These are phyloP conservation scores for Gliomastix tumulicola DNA, from an alignment of 2,329 filamentous ascomycete genomes.

Conservation along the genomic window DNA sequence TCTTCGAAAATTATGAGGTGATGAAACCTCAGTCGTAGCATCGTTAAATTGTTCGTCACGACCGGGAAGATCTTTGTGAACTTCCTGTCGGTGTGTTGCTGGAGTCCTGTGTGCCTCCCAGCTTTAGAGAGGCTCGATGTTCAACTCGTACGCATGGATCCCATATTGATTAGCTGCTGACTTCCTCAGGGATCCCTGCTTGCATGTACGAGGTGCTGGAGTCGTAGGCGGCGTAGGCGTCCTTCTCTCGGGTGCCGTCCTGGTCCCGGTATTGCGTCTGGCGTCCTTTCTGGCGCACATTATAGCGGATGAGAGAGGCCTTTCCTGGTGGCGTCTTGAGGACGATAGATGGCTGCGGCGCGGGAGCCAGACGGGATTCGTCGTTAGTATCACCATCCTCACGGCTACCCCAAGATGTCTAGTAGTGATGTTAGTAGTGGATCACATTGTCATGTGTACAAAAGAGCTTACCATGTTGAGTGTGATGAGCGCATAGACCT, in stretches of 20 bases:
- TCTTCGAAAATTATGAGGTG: too few species aligned
- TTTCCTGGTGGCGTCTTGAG: constrained; percentile 36
- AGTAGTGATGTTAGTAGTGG: too few species aligned
- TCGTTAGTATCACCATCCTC: constrained; percentile 86
- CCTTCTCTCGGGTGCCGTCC: constrained; percentile 20
- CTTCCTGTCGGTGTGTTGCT: too few species aligned
- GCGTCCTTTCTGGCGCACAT: constrained; percentile 32
- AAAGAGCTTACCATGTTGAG: constrained; percentile 66
- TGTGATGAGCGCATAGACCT: constrained; percentile 79
- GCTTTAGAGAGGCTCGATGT: too few species aligned
- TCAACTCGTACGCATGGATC: too few species aligned
- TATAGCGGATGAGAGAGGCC: constrained; percentile 36
- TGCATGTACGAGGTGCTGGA: constrained; percentile 23
- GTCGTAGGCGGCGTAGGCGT: constrained; percentile 23
- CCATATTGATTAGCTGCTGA: too few species aligned
- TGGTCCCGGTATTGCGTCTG: constrained; percentile 13
- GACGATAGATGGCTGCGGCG: constrained; percentile 30
- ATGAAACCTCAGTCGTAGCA: too few species aligned
- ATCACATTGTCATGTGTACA: too few species aligned
- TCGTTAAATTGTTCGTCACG: too few species aligned
- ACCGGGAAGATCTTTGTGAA: too few species aligned
- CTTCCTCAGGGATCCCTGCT: too few species aligned
- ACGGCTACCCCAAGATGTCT: constrained; percentile 96
- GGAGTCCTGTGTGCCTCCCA: too few species aligned
- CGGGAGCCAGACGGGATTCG: constrained; percentile 55